Evolutionary conservation across 2,329 filamentous ascomycete species (phyloP).

Genomic region (Penicillium decumbens): DNA sequence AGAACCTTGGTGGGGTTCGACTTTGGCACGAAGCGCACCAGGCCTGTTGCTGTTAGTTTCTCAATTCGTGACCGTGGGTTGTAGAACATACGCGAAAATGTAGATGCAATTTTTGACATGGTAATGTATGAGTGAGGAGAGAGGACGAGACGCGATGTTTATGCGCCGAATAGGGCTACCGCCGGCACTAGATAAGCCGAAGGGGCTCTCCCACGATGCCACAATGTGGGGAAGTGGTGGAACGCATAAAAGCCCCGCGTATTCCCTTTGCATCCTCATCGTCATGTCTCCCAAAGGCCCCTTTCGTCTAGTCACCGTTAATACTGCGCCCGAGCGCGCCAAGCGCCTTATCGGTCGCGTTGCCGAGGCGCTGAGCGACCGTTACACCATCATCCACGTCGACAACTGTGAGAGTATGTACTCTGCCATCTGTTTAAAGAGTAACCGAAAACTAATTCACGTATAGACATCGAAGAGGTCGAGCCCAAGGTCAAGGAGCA

Average conservation of each 20-base stretch:
- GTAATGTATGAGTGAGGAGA: constrained; percentile 2
- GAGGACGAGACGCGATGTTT: not conserved
- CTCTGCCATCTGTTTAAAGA: not conserved
- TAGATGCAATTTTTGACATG: constrained; percentile 37
- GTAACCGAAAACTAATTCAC: not conserved
- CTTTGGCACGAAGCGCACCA: constrained; percentile 57
- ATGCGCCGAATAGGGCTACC: constrained; percentile 25
- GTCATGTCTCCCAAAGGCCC: constrained; percentile 48
- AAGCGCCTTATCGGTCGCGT: constrained; percentile 59
- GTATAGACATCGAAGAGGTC: constrained; percentile 51
- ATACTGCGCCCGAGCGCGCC: constrained; percentile 62
- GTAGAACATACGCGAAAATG: constrained; percentile 32
- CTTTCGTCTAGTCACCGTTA: constrained; percentile 63
- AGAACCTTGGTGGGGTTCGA: constrained; percentile 48
- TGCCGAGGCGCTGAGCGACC: constrained; percentile 57
- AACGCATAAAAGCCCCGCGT: constrained; percentile 16
- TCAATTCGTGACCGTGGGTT: not conserved
- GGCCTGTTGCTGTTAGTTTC: constrained; percentile 41
- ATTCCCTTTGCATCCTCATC: constrained; percentile 11
- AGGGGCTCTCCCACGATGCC: constrained; percentile 7
- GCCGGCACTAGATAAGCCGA: constrained; percentile 20
- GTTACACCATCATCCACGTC: constrained; percentile 59
- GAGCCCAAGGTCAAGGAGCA: constrained; percentile 49
- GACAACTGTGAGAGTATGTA: constrained; percentile 58
- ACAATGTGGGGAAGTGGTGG: constrained; percentile 18